A percentile compares a stretch with the other conserved stretches of the same genome.
Evolutionary conservation across 108 stramenopile species (phyloP).

Genomic region (Cyclostephanos invisitatus): DNA sequence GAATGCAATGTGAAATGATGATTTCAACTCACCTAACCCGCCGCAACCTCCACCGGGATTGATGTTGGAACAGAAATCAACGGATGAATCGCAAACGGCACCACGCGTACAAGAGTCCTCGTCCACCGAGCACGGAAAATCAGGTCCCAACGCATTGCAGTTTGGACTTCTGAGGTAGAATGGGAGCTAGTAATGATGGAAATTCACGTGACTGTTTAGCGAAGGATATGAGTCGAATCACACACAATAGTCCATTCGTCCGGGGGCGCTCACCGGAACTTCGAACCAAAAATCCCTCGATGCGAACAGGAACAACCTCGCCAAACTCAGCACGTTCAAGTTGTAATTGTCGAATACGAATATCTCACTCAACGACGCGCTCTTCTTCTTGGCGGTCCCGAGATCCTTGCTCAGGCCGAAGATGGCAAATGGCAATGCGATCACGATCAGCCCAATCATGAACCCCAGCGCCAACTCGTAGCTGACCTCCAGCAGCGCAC

Average conservation of each 20-base stretch:
- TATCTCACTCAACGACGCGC: conserved; percentile 67
- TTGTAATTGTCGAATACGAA: conserved; percentile 83
- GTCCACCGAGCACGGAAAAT: conserved; percentile 49
- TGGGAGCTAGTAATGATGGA: conserved; percentile 54
- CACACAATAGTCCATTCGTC: not conserved
- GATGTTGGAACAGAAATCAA: conserved; percentile 60
- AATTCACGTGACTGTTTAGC: not conserved
- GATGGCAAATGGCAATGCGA: conserved; percentile 88
- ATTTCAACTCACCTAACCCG: conserved; percentile 32
- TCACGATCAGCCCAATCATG: conserved; percentile 84
- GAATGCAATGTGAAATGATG: not conserved
- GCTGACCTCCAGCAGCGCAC: conserved; percentile 71
- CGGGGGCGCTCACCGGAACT: conserved; percentile 63
- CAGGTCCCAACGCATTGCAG: conserved; percentile 68
- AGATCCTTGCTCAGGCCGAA: conserved; percentile 76
- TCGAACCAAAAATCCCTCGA: conserved; percentile 97
- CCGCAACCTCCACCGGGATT: conserved; percentile 86
- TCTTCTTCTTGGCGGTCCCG: conserved; percentile 85
- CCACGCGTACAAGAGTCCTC: conserved; percentile 58
- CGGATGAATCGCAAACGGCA: conserved; percentile 58
- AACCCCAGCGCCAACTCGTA: conserved; percentile 78
- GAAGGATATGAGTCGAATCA: not conserved
- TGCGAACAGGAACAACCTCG: conserved; percentile 91
- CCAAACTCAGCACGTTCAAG: conserved; percentile 82
- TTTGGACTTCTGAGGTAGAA: conserved; percentile 88